A percentile compares a stretch with the other conserved stretches of the same genome.
Evolutionary conservation across 441 rosid species (phyloP).

Genomic region (Hura crepitans): DNA sequence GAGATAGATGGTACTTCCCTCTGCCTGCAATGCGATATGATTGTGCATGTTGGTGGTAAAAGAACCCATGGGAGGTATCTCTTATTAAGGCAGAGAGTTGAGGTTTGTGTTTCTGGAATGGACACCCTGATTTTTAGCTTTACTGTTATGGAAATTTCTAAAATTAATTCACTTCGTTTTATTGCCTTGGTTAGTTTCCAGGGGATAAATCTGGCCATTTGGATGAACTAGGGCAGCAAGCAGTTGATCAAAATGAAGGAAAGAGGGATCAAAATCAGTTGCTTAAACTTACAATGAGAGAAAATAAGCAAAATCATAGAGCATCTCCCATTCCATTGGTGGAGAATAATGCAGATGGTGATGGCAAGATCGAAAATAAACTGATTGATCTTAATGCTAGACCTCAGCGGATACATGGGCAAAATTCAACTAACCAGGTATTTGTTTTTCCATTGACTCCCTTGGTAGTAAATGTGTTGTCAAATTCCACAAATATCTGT

Average conservation of each 20-base stretch:
- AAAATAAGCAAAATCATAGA: slow-evolving; percentile 49
- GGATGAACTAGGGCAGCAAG: slow-evolving; percentile 40
- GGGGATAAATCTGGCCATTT: slow-evolving; percentile 54
- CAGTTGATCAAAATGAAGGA: slow-evolving; percentile 32
- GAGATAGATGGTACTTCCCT: slow-evolving; percentile 77
- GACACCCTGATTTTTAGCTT: slow-evolving; percentile 10
- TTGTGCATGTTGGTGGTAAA: slow-evolving; percentile 77
- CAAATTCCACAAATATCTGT: background rate
- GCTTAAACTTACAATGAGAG: slow-evolving; percentile 29
- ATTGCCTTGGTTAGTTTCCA: slow-evolving; percentile 57
- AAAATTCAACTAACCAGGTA: slow-evolving; percentile 53
- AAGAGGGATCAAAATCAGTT: slow-evolving; percentile 44
- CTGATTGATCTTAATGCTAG: slow-evolving; percentile 66
- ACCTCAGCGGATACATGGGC: slow-evolving; percentile 54
- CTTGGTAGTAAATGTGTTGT: background rate
- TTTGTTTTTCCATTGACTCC: slow-evolving; percentile 10
- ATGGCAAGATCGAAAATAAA: slow-evolving; percentile 44
- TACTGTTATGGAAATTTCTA: slow-evolving; percentile 8
- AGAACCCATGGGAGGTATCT: slow-evolving; percentile 75
- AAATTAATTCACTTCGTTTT: slow-evolving; percentile 22
- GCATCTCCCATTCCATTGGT: slow-evolving; percentile 30
- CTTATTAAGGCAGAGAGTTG: slow-evolving; percentile 61
- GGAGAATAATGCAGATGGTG: slow-evolving; percentile 37
- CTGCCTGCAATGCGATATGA: slow-evolving; percentile 75
- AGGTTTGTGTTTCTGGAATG: slow-evolving; percentile 45